Conservation (phyloP, 129 eudicot species). For the Oenanthe sinensis region DNA sequence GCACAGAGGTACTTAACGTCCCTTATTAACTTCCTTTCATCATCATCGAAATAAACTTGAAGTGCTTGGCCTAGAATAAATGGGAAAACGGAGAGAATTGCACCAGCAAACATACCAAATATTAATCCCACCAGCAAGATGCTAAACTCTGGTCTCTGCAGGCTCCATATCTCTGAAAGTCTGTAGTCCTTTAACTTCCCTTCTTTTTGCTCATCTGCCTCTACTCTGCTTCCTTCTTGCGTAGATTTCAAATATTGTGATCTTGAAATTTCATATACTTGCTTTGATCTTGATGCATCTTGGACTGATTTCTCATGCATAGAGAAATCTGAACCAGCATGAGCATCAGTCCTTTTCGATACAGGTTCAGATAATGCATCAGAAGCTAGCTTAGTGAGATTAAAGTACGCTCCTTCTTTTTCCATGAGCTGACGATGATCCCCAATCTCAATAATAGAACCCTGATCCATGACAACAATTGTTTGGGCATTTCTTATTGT, state of each 20-base stretch:
- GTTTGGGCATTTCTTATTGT: constrained; percentile 63
- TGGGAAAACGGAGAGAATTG: constrained; percentile 67
- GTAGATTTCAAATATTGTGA: constrained; percentile 37
- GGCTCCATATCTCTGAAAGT: constrained; percentile 47
- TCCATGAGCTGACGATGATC: constrained; percentile 65
- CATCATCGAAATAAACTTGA: constrained; percentile 36
- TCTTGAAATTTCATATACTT: constrained; percentile 37
- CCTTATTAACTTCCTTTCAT: constrained; percentile 34
- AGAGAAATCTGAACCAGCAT: constrained; percentile 14
- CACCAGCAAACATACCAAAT: constrained; percentile 67
- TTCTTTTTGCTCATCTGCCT: constrained; percentile 20
- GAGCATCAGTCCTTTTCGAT: constrained; percentile 12
- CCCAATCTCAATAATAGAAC: constrained; percentile 65
- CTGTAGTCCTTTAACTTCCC: constrained; percentile 23
- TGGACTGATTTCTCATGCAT: constrained; percentile 26
- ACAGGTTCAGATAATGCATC: constrained; percentile 41
- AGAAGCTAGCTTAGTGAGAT: constrained; percentile 60
- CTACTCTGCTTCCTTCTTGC: constrained; percentile 25
- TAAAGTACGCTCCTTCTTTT: constrained; percentile 49
- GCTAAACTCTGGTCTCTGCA: constrained; percentile 54
- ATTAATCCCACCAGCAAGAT: constrained; percentile 42
- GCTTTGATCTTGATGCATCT: constrained; percentile 37
- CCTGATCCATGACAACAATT: constrained; percentile 64
- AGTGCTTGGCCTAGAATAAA: constrained; percentile 64
- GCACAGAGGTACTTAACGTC: constrained; percentile 48